phyloP scores from a whole-genome alignment of 148 eudicot species.

The Vaccinium myrtillus region DNA sequence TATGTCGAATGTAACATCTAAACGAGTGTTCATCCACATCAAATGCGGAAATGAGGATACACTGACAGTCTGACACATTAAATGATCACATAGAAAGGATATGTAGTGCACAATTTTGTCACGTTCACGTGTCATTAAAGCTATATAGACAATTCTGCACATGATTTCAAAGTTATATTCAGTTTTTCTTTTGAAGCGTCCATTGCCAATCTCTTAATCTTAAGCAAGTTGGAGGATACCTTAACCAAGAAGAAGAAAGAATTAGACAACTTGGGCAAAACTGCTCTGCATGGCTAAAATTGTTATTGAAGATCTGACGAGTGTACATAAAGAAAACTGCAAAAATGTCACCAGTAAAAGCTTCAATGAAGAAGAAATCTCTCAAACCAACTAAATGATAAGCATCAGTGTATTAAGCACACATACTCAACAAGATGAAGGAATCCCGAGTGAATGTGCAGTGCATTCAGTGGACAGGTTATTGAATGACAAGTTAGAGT shows the following conservation, averaged over 20 bases:
- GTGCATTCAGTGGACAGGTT: too few relatives aligned
- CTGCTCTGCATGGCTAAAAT: constrained; percentile 82
- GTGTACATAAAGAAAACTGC: constrained; percentile 81
- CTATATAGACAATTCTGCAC: too few relatives aligned
- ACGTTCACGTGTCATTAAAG: too few relatives aligned
- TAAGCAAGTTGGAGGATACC: neutral
- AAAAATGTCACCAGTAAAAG: constrained; percentile 14
- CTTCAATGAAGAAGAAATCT: neutral
- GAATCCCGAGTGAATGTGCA: neutral
- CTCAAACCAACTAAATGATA: neutral
- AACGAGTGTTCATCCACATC: too few relatives aligned
- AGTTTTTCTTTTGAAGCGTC: too few relatives aligned
- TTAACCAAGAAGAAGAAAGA: neutral
- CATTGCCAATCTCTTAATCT: neutral
- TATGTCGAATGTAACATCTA: too few relatives aligned
- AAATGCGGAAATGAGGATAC: too few relatives aligned
- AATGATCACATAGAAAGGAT: too few relatives aligned
- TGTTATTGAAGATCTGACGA: constrained; percentile 71
- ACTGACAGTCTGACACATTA: too few relatives aligned
- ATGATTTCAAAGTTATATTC: too few relatives aligned
- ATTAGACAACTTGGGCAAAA: constrained; percentile 8
- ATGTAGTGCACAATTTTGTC: too few relatives aligned
- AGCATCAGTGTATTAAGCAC: neutral
- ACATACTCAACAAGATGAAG: constrained; percentile 3
- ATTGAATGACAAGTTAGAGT: neutral